Conservation (phyloP, 768 basidiomycete genomes). For the Leccinum sublutescens region DNA sequence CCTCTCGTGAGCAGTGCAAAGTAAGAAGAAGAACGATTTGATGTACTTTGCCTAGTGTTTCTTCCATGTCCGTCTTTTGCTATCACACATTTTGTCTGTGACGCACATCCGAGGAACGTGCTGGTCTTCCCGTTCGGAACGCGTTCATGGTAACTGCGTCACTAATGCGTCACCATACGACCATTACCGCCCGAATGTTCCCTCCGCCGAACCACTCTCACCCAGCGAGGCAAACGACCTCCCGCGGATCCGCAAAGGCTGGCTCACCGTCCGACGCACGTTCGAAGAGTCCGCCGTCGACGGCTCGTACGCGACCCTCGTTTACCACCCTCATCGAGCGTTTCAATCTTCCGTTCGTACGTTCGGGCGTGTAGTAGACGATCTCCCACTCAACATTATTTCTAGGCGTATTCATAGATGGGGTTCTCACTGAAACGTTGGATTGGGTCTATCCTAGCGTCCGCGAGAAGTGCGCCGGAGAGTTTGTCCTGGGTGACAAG, state of each 20-base stretch:
- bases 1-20: slow-evolving; percentile 69
- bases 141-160: no score
- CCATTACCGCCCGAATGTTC: slow-evolving; percentile 29
- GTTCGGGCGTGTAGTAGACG: no score
- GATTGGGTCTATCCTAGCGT: no score
- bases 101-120: not conserved
- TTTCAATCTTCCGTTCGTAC: no score
- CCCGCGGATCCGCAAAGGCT: slow-evolving; percentile 69
- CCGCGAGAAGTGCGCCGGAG: no score
- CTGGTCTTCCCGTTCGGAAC: no score
- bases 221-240: slow-evolving; percentile 47
- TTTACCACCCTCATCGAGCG: no score
- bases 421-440: no score
- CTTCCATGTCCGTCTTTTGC: slow-evolving; percentile 5
- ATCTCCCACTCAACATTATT: no score
- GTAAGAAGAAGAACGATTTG: slow-evolving; percentile 99
- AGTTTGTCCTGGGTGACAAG: no score
- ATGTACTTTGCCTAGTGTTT: slow-evolving; percentile 81
- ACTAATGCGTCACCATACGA: slow-evolving; percentile 1
- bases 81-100: slow-evolving; percentile 5
- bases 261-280: slow-evolving; percentile 80
- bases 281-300: slow-evolving; percentile 67
- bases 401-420: no score
- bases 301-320: slow-evolving; percentile 59
- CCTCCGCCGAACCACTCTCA: slow-evolving; percentile 18